Percentiles rank a stretch among this genome's conserved stretches.
These are phyloP conservation scores for Hypoxylon sp. DNA, from an alignment of 2,329 filamentous ascomycete species.

Conservation along the genomic window DNA sequence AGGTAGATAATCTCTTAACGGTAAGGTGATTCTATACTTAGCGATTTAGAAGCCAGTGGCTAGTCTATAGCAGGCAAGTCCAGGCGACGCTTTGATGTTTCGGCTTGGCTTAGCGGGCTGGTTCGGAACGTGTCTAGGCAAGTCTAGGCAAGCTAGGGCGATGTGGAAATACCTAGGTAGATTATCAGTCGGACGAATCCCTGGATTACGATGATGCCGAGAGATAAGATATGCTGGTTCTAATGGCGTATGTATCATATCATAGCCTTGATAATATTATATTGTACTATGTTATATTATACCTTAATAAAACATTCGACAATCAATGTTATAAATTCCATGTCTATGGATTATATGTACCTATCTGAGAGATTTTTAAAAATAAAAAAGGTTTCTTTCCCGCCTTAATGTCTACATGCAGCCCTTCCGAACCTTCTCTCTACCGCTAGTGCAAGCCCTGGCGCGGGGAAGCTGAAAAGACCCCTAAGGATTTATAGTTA, in stretches of 20 bases:
- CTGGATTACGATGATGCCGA: background rate
- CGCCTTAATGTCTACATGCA: background rate
- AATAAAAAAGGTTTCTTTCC: too few species aligned
- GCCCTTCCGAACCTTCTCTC: background rate
- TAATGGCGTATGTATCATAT: background rate
- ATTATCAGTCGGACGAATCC: background rate
- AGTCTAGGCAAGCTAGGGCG: too few species aligned
- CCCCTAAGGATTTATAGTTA: conserved; percentile 17
- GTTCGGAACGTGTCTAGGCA: background rate
- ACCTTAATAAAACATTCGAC: background rate
- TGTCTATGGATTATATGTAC: background rate
- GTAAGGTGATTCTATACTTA: background rate
- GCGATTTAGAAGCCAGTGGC: background rate
- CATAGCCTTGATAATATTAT: background rate
- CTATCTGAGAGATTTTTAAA: too few species aligned
- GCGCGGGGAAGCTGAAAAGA: conserved; percentile 24
- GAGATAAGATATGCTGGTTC: background rate
- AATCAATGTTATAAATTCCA: conserved; percentile 4
- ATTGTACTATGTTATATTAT: background rate
- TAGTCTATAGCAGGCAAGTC: conserved; percentile 4
- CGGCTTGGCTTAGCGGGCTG: background rate
- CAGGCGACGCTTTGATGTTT: conserved; percentile 4
- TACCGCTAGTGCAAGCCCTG: conserved; percentile 15
- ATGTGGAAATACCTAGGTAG: too few species aligned
- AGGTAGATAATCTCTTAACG: too few species aligned